phyloP scores from a whole-genome alignment of 2,329 filamentous ascomycete genomes.

The Lasiodiplodia hormozganensis region DNA sequence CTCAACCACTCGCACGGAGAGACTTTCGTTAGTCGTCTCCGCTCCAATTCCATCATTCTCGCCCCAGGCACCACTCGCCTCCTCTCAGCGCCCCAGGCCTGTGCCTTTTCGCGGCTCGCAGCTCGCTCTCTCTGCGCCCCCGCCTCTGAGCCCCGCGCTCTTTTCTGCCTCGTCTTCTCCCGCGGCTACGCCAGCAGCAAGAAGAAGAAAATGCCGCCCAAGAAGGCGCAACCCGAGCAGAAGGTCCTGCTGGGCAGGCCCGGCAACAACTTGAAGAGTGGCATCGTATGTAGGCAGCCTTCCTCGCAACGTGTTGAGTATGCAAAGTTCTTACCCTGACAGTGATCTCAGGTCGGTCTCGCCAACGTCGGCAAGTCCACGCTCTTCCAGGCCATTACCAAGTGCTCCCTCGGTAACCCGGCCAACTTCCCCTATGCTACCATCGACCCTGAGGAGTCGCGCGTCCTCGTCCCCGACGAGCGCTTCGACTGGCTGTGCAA shows the following conservation, averaged over 20 bases:
- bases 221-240: constrained; percentile 90
- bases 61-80: constrained; percentile 54
- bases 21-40: constrained; percentile 40
- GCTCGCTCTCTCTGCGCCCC: constrained; percentile 54
- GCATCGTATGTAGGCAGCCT: constrained; percentile 81
- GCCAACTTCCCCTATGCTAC: constrained; percentile 99
- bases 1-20: constrained; percentile 14
- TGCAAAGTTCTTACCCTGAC: constrained; percentile 50
- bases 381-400: constrained; percentile 99
- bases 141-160: constrained; percentile 43
- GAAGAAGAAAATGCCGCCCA: constrained; percentile 88
- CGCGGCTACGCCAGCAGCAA: constrained; percentile 60
- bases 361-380: constrained; percentile 99
- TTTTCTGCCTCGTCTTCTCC: constrained; percentile 51
- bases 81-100: constrained; percentile 53
- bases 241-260: constrained; percentile 95
- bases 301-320: constrained; percentile 34
- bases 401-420: constrained; percentile 95
- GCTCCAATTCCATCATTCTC: constrained; percentile 29
- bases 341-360: constrained; percentile 79
- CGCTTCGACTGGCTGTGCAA: constrained; percentile 95
- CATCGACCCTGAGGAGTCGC: constrained; percentile 97
- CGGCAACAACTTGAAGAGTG: constrained; percentile 98
- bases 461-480: constrained; percentile 94
- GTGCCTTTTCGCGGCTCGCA: constrained; percentile 57